A percentile compares a stretch with the other conserved stretches of the same genome.
These are phyloP conservation scores for Candida sp. DNA, from an alignment of 1,139 yeast genomes.

Conservation along the genomic window DNA sequence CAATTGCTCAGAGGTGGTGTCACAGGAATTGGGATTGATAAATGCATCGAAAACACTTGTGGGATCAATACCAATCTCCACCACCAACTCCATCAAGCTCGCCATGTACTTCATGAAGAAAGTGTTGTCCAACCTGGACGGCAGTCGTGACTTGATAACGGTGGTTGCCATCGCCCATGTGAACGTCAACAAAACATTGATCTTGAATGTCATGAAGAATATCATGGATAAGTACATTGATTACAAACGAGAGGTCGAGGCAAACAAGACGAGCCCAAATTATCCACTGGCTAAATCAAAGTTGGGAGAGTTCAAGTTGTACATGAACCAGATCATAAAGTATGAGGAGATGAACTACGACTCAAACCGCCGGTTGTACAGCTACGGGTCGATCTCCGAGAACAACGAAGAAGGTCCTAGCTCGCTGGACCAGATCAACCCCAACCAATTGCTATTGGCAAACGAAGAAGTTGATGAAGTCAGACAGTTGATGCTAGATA, in stretches of 20 bases:
- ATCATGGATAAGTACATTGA: constrained; percentile 53
- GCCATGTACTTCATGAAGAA: constrained; percentile 55
- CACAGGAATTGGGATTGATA: constrained; percentile 59
- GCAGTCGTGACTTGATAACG: constrained; percentile 54
- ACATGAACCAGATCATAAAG: constrained; percentile 55
- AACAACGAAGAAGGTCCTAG: constrained; percentile 13
- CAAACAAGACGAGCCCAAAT: constrained; percentile 14
- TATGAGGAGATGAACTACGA: constrained; percentile 52
- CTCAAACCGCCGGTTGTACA: constrained; percentile 35
- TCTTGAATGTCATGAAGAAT: constrained; percentile 51
- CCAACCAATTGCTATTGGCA: constrained; percentile 44
- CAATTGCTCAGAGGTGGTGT: constrained; percentile 56
- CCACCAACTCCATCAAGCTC: constrained; percentile 34
- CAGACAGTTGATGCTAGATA: constrained; percentile 67
- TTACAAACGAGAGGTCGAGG: constrained; percentile 33
- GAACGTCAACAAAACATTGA: constrained; percentile 47
- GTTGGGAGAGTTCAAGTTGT: constrained; percentile 53
- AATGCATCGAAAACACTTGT: constrained; percentile 51
- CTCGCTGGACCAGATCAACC: constrained; percentile 30
- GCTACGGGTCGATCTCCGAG: constrained; percentile 33
- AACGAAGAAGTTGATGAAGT: constrained; percentile 58
- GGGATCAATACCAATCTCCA: constrained; percentile 44
- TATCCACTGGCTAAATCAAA: constrained; percentile 24
- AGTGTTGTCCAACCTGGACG: constrained; percentile 41
- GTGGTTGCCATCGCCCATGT: constrained; percentile 51